phyloP scores from a whole-genome alignment of 306 rosid species.

The Carpinus fangiana region DNA sequence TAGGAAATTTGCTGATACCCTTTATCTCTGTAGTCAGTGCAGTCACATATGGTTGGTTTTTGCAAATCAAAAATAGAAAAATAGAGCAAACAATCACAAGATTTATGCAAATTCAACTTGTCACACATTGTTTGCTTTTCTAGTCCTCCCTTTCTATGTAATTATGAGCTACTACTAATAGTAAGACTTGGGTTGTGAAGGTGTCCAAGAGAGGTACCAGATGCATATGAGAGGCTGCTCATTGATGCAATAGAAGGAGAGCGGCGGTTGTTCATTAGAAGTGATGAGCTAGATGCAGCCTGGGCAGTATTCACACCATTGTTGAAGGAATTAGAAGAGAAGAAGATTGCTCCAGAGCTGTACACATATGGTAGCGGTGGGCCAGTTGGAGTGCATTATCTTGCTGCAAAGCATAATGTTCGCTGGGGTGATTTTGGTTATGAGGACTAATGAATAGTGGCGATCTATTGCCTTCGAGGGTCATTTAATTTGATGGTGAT shows the following conservation, averaged over 20 bases:
- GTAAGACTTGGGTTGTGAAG: constrained; percentile 48
- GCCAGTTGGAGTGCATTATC: constrained; percentile 93
- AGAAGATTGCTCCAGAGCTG: constrained; percentile 87
- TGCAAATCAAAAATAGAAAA: background rate
- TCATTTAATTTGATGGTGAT: background rate
- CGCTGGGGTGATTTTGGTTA: constrained; percentile 82
- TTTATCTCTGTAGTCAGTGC: background rate
- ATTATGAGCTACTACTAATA: background rate
- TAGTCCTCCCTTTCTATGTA: background rate
- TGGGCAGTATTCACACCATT: constrained; percentile 90
- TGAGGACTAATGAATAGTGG: constrained; percentile 41
- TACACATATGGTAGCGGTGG: constrained; percentile 95
- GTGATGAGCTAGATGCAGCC: constrained; percentile 97
- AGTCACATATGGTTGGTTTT: background rate
- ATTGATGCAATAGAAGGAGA: constrained; percentile 96
- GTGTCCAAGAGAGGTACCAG: constrained; percentile 85
- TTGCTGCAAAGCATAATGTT: constrained; percentile 84
- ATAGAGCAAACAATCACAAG: background rate
- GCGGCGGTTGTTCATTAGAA: constrained; percentile 85
- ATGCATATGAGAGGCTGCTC: constrained; percentile 91
- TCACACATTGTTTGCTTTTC: background rate
- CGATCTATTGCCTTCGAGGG: background rate
- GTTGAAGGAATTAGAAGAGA: constrained; percentile 80
- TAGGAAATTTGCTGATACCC: background rate
- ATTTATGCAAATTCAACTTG: background rate